Evolutionary conservation across 441 rosid species (phyloP).

Genomic region (Melastoma candidum): DNA sequence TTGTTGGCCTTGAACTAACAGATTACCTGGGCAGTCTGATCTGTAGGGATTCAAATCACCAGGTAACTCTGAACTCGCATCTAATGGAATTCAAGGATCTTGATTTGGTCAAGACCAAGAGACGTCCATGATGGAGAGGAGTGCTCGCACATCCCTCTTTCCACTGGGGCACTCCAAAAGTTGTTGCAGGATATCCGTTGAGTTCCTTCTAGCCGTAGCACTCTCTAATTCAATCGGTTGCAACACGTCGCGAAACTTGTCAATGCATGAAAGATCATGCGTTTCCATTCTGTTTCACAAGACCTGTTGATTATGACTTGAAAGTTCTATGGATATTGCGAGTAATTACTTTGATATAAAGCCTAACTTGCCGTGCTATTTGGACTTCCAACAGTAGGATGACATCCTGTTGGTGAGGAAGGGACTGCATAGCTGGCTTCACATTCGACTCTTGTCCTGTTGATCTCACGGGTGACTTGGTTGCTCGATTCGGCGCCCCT

Average conservation of each 20-base stretch:
- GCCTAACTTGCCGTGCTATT: not conserved
- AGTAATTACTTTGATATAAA: no score
- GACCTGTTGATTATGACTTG: no score
- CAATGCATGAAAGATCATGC: not conserved
- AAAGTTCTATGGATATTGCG: no score
- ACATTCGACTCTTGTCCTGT: constrained; percentile 77
- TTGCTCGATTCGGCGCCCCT: constrained; percentile 53
- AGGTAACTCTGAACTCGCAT: constrained; percentile 67
- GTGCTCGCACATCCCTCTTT: constrained; percentile 65
- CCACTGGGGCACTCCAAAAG: constrained; percentile 62
- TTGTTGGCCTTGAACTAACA: no score
- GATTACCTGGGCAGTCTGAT: not conserved
- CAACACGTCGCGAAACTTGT: no score
- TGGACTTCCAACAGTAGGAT: constrained; percentile 33
- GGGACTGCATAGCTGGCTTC: constrained; percentile 65
- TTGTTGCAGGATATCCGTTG: constrained; percentile 50
- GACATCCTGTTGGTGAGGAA: constrained; percentile 43
- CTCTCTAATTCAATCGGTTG: no score
- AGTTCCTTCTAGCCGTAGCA: no score
- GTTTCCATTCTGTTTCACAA: not conserved
- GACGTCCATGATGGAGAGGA: constrained; percentile 77
- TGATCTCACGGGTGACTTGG: constrained; percentile 84
- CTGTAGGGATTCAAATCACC: constrained; percentile 73
- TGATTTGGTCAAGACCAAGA: constrained; percentile 67
- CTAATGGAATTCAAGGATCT: constrained; percentile 92